Evolutionary conservation across 192 early-diverging fungal genomes (phyloP).

Genomic region (Backusella macrospora): DNA sequence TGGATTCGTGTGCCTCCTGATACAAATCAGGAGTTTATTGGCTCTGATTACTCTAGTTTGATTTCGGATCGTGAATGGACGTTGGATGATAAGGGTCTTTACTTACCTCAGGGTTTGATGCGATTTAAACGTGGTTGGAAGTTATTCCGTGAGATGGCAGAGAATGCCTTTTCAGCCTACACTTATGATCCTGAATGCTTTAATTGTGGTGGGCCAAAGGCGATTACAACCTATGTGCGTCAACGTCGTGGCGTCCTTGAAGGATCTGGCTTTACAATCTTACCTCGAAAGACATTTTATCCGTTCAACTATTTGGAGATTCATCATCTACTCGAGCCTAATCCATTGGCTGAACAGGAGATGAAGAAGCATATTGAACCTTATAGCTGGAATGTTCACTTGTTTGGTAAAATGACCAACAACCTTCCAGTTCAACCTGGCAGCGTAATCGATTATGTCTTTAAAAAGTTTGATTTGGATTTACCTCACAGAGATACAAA

Average conservation of each 20-base stretch:
- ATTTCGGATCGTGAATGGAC: constrained; percentile 53
- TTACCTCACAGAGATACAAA: constrained; percentile 40
- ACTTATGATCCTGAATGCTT: constrained; percentile 57
- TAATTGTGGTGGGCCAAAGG: constrained; percentile 61
- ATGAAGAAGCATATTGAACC: constrained; percentile 39
- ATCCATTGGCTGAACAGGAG: constrained; percentile 44
- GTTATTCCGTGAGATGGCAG: constrained; percentile 57
- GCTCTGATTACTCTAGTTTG: constrained; percentile 53
- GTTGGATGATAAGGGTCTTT: constrained; percentile 52
- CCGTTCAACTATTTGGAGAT: constrained; percentile 56
- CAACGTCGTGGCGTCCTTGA: constrained; percentile 45
- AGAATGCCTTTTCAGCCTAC: constrained; percentile 48
- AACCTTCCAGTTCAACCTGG: constrained; percentile 46
- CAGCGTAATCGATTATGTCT: constrained; percentile 49
- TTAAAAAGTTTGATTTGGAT: constrained; percentile 54
- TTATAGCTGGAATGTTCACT: constrained; percentile 50
- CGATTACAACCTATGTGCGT: constrained; percentile 58
- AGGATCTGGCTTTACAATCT: constrained; percentile 46
- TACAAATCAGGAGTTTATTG: constrained; percentile 56
- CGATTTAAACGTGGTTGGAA: constrained; percentile 57
- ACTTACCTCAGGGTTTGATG: constrained; percentile 61
- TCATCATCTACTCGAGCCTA: constrained; percentile 36
- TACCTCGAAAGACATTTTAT: constrained; percentile 50
- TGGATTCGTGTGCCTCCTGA: constrained; percentile 59
- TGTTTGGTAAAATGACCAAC: constrained; percentile 64